Evolutionary conservation across 2,329 filamentous ascomycete species (phyloP).

Genomic region (Alternaria conjuncta): DNA sequence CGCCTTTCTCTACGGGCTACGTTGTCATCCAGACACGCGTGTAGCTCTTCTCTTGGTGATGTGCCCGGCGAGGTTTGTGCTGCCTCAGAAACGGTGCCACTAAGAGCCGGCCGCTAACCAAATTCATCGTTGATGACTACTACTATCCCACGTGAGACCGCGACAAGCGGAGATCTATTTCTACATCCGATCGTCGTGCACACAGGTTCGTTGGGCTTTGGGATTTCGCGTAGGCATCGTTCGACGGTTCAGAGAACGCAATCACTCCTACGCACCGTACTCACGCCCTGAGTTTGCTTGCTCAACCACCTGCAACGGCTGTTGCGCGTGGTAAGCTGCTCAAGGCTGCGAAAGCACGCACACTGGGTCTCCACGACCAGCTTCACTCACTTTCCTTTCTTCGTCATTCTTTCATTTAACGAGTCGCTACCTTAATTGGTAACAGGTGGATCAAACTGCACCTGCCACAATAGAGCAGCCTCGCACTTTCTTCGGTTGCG

Average conservation of each 20-base stretch:
- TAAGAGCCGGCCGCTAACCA: neutral
- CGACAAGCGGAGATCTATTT: constrained; percentile 10
- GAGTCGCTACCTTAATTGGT: neutral
- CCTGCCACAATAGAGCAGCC: constrained; percentile 17
- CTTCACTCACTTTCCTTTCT: neutral
- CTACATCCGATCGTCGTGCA: constrained; percentile 5
- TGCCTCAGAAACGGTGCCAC: neutral
- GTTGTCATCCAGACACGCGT: neutral
- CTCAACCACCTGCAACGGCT: neutral
- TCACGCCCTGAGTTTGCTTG: neutral
- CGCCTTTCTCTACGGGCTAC: neutral
- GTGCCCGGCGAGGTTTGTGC: neutral
- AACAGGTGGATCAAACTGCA: neutral
- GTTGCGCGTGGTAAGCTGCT: neutral
- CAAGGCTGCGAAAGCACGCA: neutral
- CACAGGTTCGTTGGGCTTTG: neutral
- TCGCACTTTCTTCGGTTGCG: constrained; percentile 5
- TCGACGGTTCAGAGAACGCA: neutral
- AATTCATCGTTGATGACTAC: neutral
- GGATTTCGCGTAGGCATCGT: neutral
- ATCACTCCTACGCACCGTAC: neutral
- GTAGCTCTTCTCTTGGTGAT: neutral
- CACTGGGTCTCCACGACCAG: neutral
- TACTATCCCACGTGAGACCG: constrained; percentile 11
- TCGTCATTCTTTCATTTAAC: neutral